A percentile compares a stretch with the other conserved stretches of the same genome.
Evolutionary conservation across 495 filamentous ascomycete species (phyloP).

Genomic region (Talaromyces trachyspermus): DNA sequence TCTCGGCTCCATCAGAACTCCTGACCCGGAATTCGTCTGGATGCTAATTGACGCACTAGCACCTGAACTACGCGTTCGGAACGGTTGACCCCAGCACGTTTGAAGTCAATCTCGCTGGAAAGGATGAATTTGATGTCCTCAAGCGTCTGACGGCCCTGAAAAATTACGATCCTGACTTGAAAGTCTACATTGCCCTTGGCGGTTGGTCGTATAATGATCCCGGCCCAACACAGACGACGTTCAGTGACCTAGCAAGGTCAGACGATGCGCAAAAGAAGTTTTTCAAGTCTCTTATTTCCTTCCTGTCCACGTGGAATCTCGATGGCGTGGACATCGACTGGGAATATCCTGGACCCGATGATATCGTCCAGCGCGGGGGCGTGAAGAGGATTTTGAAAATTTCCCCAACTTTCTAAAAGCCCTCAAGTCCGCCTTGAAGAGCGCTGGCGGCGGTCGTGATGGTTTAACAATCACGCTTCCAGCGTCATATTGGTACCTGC

Average conservation of each 20-base stretch:
- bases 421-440: constrained; percentile 26
- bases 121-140: constrained; percentile 15
- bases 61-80: too few relatives aligned
- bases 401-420: constrained; percentile 35
- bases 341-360: constrained; percentile 42
- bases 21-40: too few relatives aligned
- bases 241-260: constrained; percentile 24
- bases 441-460: constrained; percentile 19
- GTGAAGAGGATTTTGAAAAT: constrained; percentile 30
- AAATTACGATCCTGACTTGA: constrained; percentile 15
- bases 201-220: constrained; percentile 33
- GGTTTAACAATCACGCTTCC: constrained; percentile 32
- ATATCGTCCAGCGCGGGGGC: constrained; percentile 35
- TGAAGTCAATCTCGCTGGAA: constrained; percentile 15
- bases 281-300: constrained; percentile 29
- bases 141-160: constrained; percentile 29
- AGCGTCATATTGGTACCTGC: too few relatives aligned
- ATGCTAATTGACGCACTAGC: too few relatives aligned
- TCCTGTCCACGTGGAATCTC: constrained; percentile 43
- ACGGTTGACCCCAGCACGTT: constrained; percentile 27
- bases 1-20: too few relatives aligned
- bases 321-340: constrained; percentile 54
- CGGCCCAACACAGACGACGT: constrained; percentile 16
- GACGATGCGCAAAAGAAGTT: constrained; percentile 31
- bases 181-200: constrained; percentile 39